These are phyloP conservation scores for Heterobasidion annosum DNA, from an alignment of 1,284 basidiomycete species.

Conservation along the genomic window DNA sequence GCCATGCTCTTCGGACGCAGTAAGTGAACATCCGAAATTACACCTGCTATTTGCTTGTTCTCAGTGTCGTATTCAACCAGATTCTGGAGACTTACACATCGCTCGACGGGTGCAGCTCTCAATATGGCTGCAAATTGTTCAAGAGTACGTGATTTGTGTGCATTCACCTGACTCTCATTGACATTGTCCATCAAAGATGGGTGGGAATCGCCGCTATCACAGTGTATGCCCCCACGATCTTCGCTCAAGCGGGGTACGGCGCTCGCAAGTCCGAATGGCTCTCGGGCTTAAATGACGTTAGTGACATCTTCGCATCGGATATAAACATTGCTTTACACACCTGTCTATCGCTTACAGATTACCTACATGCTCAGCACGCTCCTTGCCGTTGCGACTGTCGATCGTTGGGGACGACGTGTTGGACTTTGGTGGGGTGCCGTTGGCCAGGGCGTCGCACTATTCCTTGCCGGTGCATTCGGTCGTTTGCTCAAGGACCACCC, in stretches of 20 bases:
- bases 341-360: constrained; percentile 19
- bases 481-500: constrained; percentile 33
- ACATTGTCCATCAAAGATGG: constrained; percentile 21
- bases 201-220: constrained; percentile 43
- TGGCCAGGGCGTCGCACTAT: constrained; percentile 25
- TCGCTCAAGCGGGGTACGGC: constrained; percentile 35
- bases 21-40: constrained; percentile 4
- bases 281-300: constrained; percentile 35
- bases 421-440: constrained; percentile 37
- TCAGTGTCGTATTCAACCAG: constrained; percentile 8
- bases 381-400: constrained; percentile 35
- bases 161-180: background rate
- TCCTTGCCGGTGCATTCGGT: constrained; percentile 37
- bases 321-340: background rate
- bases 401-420: constrained; percentile 37
- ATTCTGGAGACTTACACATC: constrained; percentile 33
- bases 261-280: constrained; percentile 37
- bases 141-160: constrained; percentile 25
- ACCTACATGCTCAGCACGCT: constrained; percentile 38
- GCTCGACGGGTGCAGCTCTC: constrained; percentile 37
- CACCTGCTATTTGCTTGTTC: background rate
- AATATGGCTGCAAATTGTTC: constrained; percentile 41
- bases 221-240: constrained; percentile 41
- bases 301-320: constrained; percentile 3
- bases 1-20: constrained; percentile 38